Evolutionary conservation across 2,329 filamentous ascomycete species (phyloP), one percentile per base, ranked within the genome.

Genomic region (Colletotrichum sp.): DNA sequence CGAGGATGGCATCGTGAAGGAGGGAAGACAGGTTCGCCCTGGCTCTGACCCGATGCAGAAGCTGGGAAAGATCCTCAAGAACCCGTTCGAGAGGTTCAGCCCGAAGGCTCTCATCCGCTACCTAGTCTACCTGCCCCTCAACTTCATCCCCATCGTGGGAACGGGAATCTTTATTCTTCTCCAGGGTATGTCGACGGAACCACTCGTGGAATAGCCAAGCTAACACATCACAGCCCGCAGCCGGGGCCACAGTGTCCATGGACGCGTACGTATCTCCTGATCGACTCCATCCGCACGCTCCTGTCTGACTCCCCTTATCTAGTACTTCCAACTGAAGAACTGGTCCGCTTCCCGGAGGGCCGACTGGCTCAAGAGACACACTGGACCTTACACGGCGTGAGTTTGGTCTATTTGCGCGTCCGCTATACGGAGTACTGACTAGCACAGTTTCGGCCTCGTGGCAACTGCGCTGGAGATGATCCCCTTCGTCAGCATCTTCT

Each of bases 281-380:
- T 18, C 61, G 28, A 18, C 18, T 36, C 7, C 32, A 38, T 15
- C 43, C 43, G 0, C 18, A 4, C 24, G 66, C 28, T 8, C 38
- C 32, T 65, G 62, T 48, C 70, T 76, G n/a, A 76, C 58, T 12
- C 4, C 12, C 34, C 6, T 5, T 24, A 18, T 84, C 5, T 83
- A 97, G 85, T 98, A 98, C 85, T 98, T 98, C 83, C 95, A 98
- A 86, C 89, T 98, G 77, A 98, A 98, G 87, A 91, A 91, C 64
- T 98, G 95, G 95, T 91, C 91, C 58, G 85, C 88, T 32, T 87
- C 87, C 13, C 90, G 95, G 83, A 91, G 88, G 80, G 89, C 91
- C 62, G 89, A 92, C 65, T 97, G 93, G 89, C 86, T 98, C 26
- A 88, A 92, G 78, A 88, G 91, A 80, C 91, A 96, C 78, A 89